Percentiles rank a stretch among this genome's conserved stretches.
Evolutionary conservation across 768 basidiomycete species (phyloP).

Genomic region (Cantharellus anzutake): DNA sequence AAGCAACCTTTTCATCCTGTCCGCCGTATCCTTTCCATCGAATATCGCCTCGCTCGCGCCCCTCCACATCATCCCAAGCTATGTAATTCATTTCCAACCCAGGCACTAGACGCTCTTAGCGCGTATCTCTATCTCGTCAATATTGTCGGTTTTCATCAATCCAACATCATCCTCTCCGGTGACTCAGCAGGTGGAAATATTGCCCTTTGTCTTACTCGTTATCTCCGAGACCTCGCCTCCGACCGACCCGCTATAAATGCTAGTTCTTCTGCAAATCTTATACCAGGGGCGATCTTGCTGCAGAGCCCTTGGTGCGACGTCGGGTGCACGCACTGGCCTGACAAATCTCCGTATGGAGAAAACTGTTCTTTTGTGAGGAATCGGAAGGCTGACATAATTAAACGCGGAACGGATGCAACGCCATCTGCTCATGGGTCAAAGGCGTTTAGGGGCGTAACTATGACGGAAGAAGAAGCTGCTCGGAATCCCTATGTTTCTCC

Average conservation of each 20-base stretch:
- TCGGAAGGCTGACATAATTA: background rate
- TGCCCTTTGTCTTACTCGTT: slow-evolving; percentile 2
- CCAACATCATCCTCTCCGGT: slow-evolving; percentile 3
- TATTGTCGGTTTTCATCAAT: background rate
- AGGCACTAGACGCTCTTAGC: too few relatives aligned
- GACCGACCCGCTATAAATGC: background rate
- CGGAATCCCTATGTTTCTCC: background rate
- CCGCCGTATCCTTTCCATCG: too few relatives aligned
- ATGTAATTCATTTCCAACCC: too few relatives aligned
- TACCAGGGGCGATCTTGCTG: background rate
- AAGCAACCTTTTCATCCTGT: too few relatives aligned
- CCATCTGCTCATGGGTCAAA: background rate
- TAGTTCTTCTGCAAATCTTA: background rate
- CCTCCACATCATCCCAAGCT: too few relatives aligned
- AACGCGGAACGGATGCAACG: background rate
- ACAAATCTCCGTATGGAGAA: background rate
- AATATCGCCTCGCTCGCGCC: too few relatives aligned
- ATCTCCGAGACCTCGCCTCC: background rate
- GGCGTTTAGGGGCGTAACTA: background rate
- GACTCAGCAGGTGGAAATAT: slow-evolving; percentile 3
- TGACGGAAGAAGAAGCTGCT: background rate
- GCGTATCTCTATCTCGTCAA: too few relatives aligned
- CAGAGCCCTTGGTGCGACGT: background rate
- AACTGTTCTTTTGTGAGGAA: background rate
- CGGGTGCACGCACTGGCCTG: background rate